Conservation (phyloP, 139 green algal genomes). For the Volvox africanus region DNA sequence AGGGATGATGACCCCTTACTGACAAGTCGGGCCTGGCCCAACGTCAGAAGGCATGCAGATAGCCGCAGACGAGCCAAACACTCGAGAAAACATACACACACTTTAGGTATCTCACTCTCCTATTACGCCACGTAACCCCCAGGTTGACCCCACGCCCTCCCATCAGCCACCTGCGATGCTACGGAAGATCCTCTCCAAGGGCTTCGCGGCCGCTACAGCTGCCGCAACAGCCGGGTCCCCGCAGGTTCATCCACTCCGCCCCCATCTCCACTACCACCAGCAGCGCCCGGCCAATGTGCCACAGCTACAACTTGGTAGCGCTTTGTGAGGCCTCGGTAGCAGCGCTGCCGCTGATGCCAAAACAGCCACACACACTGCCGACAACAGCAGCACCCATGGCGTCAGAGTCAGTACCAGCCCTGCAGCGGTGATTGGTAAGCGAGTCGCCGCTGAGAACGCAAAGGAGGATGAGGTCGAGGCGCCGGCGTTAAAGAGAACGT, state of each 20-base stretch:
- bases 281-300: neutral
- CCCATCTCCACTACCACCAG: conserved; percentile 7
- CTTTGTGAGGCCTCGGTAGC: neutral
- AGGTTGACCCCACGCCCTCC: conserved; percentile 12
- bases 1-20: too few relatives aligned
- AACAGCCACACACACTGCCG: neutral
- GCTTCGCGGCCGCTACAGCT: conserved; percentile 23
- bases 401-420: neutral
- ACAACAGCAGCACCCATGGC: neutral
- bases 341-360: neutral
- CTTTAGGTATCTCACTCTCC: too few relatives aligned
- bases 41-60: too few relatives aligned
- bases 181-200: conserved; percentile 36
- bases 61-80: too few relatives aligned
- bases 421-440: neutral
- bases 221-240: neutral
- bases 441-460: neutral
- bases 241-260: neutral
- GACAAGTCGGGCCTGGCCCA: too few relatives aligned
- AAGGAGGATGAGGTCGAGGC: neutral
- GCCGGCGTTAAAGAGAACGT: neutral
- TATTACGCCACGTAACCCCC: too few relatives aligned
- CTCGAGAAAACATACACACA: too few relatives aligned
- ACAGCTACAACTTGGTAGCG: neutral
- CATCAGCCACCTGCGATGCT: conserved; percentile 5